phyloP scores from a whole-genome alignment of 1,284 basidiomycete species.

The Dichomitus squalens region DNA sequence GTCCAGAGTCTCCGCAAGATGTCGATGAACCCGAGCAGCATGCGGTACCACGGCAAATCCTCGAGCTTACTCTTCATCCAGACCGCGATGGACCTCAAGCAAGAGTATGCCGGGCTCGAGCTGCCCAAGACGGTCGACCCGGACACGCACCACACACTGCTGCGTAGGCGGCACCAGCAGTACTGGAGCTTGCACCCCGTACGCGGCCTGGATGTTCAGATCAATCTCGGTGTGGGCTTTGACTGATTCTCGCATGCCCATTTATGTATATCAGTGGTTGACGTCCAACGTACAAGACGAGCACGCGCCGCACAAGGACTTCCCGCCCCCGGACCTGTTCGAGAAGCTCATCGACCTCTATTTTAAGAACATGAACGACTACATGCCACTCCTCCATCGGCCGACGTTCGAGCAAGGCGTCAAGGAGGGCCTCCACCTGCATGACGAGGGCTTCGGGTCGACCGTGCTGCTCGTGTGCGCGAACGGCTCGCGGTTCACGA shows the following conservation, averaged over 20 bases:
- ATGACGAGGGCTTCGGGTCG: slow-evolving; percentile 64
- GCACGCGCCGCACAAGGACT: slow-evolving; percentile 40
- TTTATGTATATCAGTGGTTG: slow-evolving; percentile 34
- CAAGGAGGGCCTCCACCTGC: slow-evolving; percentile 56
- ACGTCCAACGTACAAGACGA: slow-evolving; percentile 33
- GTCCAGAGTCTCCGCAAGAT: slow-evolving; percentile 30
- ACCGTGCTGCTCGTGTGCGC: slow-evolving; percentile 79
- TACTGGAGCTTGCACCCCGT: slow-evolving; percentile 35
- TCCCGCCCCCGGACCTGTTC: slow-evolving; percentile 68
- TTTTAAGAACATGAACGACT: slow-evolving; percentile 63
- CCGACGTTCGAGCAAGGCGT: slow-evolving; percentile 72
- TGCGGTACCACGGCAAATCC: slow-evolving; percentile 56
- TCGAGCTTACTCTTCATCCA: slow-evolving; percentile 53
- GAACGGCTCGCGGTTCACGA: slow-evolving; percentile 66
- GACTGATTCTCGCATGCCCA: too few species aligned
- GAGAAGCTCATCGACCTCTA: slow-evolving; percentile 65
- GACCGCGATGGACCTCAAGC: slow-evolving; percentile 53
- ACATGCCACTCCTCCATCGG: slow-evolving; percentile 77
- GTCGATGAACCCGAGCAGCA: slow-evolving; percentile 32
- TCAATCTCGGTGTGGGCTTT: background rate
- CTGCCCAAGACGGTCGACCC: slow-evolving; percentile 19
- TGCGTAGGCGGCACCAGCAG: slow-evolving; percentile 24
- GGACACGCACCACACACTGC: slow-evolving; percentile 22
- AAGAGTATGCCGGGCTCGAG: slow-evolving; percentile 39
- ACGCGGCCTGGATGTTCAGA: slow-evolving; percentile 10